Percentiles rank a stretch among this genome's conserved stretches.
Conservation (phyloP, 202 grass and related monocot genomes). For the Digitaria exilis region DNA sequence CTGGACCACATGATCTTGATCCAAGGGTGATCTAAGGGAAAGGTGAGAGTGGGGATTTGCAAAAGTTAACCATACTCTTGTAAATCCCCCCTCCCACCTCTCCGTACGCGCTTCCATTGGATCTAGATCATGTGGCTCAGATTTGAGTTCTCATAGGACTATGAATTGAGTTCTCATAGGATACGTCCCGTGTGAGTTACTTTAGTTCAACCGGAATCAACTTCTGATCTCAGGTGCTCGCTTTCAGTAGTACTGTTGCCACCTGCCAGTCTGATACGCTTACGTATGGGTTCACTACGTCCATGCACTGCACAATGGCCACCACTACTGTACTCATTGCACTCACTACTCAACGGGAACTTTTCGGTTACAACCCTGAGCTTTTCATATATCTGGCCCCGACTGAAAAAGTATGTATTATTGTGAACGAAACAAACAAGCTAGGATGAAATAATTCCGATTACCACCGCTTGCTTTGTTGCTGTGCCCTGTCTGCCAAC, state of each 20-base stretch:
- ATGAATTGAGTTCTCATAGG: too few species aligned
- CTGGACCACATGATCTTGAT: too few species aligned
- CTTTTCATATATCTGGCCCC: background rate
- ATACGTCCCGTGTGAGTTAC: too few species aligned
- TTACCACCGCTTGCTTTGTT: slow-evolving; percentile 20
- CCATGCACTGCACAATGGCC: background rate
- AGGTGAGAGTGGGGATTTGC: too few species aligned
- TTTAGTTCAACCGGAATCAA: background rate
- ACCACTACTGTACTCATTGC: background rate
- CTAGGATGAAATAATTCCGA: background rate
- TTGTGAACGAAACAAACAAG: background rate
- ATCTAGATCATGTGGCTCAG: too few species aligned
- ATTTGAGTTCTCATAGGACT: too few species aligned
- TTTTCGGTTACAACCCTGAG: background rate
- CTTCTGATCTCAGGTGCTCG: background rate
- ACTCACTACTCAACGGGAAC: background rate
- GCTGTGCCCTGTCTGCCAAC: slow-evolving; percentile 39
- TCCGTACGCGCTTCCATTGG: too few species aligned
- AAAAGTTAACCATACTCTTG: too few species aligned
- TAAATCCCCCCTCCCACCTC: too few species aligned
- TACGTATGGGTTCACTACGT: background rate
- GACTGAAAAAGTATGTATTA: background rate
- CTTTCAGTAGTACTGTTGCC: background rate
- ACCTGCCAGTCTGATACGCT: background rate
- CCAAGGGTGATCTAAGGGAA: too few species aligned